phyloP scores from a whole-genome alignment of 179 eudicot species.

The Gypsophila paniculata region DNA sequence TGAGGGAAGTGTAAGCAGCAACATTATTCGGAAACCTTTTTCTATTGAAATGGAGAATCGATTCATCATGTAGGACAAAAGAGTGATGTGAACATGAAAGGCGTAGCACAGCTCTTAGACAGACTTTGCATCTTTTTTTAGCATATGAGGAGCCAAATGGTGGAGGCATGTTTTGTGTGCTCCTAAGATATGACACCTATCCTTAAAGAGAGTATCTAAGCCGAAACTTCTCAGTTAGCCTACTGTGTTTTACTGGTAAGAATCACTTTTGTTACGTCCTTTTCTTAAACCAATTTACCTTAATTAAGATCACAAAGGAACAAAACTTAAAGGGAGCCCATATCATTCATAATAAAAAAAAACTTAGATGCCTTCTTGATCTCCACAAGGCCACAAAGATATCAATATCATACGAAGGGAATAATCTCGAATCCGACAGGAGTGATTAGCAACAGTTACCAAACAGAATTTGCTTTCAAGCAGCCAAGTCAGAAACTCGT shows the following conservation, averaged over 20 bases:
- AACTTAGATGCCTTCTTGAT: conserved; percentile 12
- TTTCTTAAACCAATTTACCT: conserved; percentile 18
- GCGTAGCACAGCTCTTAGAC: conserved; percentile 17
- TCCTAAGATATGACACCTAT: conserved; percentile 15
- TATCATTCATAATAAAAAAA: conserved; percentile 3
- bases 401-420: conserved; percentile 14
- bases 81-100: conserved; percentile 25
- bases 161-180: conserved; percentile 26
- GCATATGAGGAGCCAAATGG: conserved; percentile 23
- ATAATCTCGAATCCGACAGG: not conserved
- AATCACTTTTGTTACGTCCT: conserved; percentile 21
- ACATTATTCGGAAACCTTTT: conserved; percentile 1
- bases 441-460: not conserved
- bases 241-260: conserved; percentile 20
- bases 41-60: conserved; percentile 21
- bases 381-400: conserved; percentile 9
- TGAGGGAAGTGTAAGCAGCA: conserved; percentile 6
- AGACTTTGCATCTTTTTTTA: conserved; percentile 30
- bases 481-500: not conserved
- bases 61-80: conserved; percentile 19
- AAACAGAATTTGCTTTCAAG: not conserved
- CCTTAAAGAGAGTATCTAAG: conserved; percentile 23
- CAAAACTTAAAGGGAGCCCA: not conserved
- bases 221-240: conserved; percentile 22
- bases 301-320: conserved; percentile 12